A percentile compares a stretch with the other conserved stretches of the same genome.
Evolutionary conservation across 192 early-diverging fungal genomes (phyloP).

Genomic region (Linnemannia exigua): DNA sequence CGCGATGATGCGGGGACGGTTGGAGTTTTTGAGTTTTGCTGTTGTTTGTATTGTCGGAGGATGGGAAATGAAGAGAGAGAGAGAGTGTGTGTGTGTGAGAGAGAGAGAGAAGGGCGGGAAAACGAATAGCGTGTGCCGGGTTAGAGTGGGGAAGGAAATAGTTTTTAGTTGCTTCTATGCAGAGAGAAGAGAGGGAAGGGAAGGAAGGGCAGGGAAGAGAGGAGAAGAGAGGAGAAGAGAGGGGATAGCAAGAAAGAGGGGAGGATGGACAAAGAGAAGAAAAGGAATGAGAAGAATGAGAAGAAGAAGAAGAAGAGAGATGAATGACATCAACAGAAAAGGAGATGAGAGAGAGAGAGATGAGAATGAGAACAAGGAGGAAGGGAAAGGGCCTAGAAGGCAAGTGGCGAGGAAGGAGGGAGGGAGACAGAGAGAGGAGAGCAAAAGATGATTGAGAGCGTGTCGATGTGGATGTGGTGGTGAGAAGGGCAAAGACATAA

Average conservation of each 20-base stretch:
- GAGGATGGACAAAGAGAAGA: background rate
- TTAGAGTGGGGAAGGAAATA: background rate
- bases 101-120: conserved; percentile 3
- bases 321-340: background rate
- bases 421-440: background rate
- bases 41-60: background rate
- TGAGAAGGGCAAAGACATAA: no score
- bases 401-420: background rate
- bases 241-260: background rate
- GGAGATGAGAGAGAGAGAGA: background rate
- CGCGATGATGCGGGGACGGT: no score
- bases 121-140: background rate
- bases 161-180: background rate
- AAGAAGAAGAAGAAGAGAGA: background rate
- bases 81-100: background rate
- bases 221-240: background rate
- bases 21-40: no score
- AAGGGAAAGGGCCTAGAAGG: background rate
- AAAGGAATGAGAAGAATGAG: background rate
- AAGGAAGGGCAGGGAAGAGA: background rate
- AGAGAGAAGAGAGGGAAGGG: background rate
- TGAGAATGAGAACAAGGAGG: no score
- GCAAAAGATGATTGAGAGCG: background rate
- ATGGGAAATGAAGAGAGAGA: background rate
- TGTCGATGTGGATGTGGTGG: no score